Base-by-base conservation (phyloP, 2,329 filamentous ascomycete genomes). In the Talaromyces sp. region DNA sequence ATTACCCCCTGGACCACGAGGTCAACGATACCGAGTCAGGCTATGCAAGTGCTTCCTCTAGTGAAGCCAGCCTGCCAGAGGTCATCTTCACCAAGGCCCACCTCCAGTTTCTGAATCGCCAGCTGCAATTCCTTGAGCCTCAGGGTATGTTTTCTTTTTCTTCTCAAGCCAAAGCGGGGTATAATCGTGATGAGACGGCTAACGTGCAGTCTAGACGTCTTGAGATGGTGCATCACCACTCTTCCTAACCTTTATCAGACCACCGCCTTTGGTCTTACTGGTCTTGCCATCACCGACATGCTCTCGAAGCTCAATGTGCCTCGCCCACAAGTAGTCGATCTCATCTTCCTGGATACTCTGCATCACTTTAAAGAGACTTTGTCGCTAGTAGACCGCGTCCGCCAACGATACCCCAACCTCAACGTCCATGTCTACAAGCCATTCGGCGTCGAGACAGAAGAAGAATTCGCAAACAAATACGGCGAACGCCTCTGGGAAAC, bases 371-470 rank as follows among this genome's bases (percentile, higher is more conserved):
- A 86, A 63, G 91, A 94, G 81, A 94, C 91, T 10, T 84, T 90
- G 69, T 83, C 87, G 64, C 85, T 94, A 16, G 85, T 94, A 58
- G 86, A 95, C 73, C 86, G 87, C 59, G 88, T 97, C 69, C 87
- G 87, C 74, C 84, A 84, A 68, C 86, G 86, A 69, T 99, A 99
- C 77, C 89, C 90, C 52, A 85, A 89, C 72, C 85, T 93, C 70
- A 90, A 87, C 67, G 83, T 99, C 65, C 94, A 99, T 82, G 85
- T 94, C 71, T 98, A 92, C 87, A 93, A 91, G 84, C 95, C 95
- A 13, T 86, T 89, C 61, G 92, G 90, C 60, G 86, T 86, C 73
- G 85, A 90, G 64, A 93, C 85, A 0, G 84, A 86, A 19, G 86
- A 86, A 60, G 89, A 96, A 69, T 97, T 99, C 74, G 90, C 92